Base-by-base conservation (phyloP, 768 basidiomycete genomes). In the Multifurca ochricompacta region DNA sequence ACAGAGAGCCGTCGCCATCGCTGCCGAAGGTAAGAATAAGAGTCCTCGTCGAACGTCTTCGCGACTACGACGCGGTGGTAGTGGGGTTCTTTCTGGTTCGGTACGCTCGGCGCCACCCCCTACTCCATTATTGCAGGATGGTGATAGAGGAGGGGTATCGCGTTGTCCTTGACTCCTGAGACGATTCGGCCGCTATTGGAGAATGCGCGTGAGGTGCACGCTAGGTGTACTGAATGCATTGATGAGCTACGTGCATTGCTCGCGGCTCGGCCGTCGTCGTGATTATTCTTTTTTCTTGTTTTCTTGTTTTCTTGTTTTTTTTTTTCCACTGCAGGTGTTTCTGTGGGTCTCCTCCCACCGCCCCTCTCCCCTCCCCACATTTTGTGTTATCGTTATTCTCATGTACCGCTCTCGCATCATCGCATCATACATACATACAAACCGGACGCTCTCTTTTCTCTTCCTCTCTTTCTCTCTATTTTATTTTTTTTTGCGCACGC, bases 131-230 rank as follows among this genome's bases (percentile, higher is more conserved):
- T 14, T 55, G 21, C 30, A 59, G 41, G 47, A 51, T 2, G 61
- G 62, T 10, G 45, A 61, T 6, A 75, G n/a, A n/a, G 48, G 66
- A 72, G 16, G 23, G 63, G 52, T 56, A 63, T 37, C 16, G 48
- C 64, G 64, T 66, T 93, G 39, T 83, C 87, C 39, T 81, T 93
- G 80, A 90, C 87, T 11, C 91, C 91, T 0, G 90, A 92, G 68
- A 92, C 90, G 63, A 91, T 93, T 62, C 77, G 76, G 67, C 91
- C 90, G 30, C 62, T 91, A 53, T 67, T 92, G 36, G 87, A 90
- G 68, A 91, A 88, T 62, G 83, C 89, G 25, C 80, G 72, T 56
- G 88, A 91, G 69, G 87, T 91, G 37, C 78, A 85, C 51, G 65
- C 69, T 47, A 73, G 80, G 45, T 75, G 90, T 63, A 66, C 68